Conservation (phyloP, 495 filamentous ascomycete genomes). For the Lophiostoma macrostomum region DNA sequence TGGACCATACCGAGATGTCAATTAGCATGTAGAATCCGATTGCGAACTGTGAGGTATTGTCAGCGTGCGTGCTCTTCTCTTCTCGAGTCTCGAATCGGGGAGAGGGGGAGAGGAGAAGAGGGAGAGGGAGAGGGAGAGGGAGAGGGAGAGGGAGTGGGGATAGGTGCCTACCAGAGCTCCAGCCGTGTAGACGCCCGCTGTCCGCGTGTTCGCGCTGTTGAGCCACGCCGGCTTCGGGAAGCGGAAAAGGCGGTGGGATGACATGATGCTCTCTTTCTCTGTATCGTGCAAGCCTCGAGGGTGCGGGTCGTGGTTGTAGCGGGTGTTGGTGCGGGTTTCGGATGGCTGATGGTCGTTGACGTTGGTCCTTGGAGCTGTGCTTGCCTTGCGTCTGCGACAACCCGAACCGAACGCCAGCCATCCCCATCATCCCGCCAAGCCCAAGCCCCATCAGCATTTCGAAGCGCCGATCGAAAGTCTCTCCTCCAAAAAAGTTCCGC, state of each 20-base stretch:
- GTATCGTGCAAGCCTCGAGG: background rate
- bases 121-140: background rate
- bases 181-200: conserved; percentile 77
- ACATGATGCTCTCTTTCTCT: conserved; percentile 27
- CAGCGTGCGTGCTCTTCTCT: too few species aligned
- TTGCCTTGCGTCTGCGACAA: too few species aligned
- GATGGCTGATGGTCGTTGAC: background rate
- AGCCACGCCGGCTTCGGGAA: conserved; percentile 66
- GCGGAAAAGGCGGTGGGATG: conserved; percentile 42
- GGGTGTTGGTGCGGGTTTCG: background rate
- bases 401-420: too few species aligned
- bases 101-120: too few species aligned
- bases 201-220: conserved; percentile 78
- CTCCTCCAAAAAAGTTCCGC: conserved; percentile 16
- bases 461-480: background rate
- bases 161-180: conserved; percentile 70
- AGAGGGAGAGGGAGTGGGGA: background rate
- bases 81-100: too few species aligned
- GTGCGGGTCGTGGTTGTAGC: background rate
- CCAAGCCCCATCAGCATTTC: conserved; percentile 9
- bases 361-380: too few species aligned
- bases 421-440: too few species aligned
- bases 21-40: conserved; percentile 95
- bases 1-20: conserved; percentile 85
- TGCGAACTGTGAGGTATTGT: too few species aligned